phyloP scores from a whole-genome alignment of 177 flowering plant species.

The Vitis hybrid region DNA sequence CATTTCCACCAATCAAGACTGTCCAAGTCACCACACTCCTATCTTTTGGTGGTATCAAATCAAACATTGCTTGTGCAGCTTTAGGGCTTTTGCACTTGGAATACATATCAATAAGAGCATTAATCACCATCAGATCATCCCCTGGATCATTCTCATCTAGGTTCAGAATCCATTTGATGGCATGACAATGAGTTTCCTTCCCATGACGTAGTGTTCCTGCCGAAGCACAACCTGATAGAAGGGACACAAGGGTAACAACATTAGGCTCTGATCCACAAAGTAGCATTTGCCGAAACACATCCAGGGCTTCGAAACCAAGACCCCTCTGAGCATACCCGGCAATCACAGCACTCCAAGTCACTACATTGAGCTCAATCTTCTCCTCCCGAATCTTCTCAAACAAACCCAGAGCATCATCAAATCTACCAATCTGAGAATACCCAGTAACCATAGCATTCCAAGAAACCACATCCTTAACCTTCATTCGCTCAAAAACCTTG shows the following conservation, averaged over 20 bases:
- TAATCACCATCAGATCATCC: constrained; percentile 42
- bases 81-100: constrained; percentile 33
- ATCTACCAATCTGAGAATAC: constrained; percentile 42
- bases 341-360: constrained; percentile 11
- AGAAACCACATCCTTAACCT: constrained; percentile 29
- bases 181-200: constrained; percentile 1
- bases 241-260: constrained; percentile 8
- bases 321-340: constrained; percentile 10
- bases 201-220: constrained; percentile 1
- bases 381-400: constrained; percentile 36
- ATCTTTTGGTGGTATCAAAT: constrained; percentile 18
- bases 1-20: constrained; percentile 48
- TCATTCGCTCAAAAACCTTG: background rate
- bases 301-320: constrained; percentile 1
- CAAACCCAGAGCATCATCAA: constrained; percentile 32
- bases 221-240: constrained; percentile 11
- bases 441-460: constrained; percentile 54
- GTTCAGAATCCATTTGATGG: constrained; percentile 28
- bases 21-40: constrained; percentile 55
- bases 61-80: constrained; percentile 28
- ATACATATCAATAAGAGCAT: constrained; percentile 50
- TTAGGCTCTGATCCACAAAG: constrained; percentile 1
- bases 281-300: constrained; percentile 2
- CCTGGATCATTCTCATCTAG: constrained; percentile 18
- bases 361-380: constrained; percentile 35